Percentiles rank a stretch among this genome's conserved stretches.
These are phyloP conservation scores for Trapa bicornis DNA, from an alignment of 345 rosid species.

Conservation along the genomic window DNA sequence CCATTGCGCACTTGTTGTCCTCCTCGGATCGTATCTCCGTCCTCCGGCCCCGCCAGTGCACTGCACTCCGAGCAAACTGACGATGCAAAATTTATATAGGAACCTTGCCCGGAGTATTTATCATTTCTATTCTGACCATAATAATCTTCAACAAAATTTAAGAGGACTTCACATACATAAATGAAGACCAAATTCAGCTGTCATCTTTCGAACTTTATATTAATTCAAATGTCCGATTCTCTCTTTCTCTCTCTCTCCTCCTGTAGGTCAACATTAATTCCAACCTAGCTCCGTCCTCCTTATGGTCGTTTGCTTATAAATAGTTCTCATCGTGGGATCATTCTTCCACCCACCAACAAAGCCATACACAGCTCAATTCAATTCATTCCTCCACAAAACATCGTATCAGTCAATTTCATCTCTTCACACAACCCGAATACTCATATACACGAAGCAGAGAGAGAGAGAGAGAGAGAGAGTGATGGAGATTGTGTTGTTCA, in stretches of 20 bases:
- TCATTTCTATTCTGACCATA: no score
- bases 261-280: slow-evolving; percentile 15
- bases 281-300: no score
- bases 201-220: neutral
- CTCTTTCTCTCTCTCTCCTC: neutral
- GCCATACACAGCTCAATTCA: neutral
- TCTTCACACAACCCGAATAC: neutral
- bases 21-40: neutral
- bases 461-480: slow-evolving; percentile 3
- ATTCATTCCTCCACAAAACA: neutral
- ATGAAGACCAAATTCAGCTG: neutral
- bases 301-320: slow-evolving; percentile 18
- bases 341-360: slow-evolving; percentile 2
- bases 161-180: no score
- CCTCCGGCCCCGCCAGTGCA: neutral
- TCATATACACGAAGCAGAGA: neutral
- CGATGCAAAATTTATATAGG: neutral
- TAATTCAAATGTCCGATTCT: neutral
- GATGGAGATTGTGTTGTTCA: slow-evolving; percentile 15
- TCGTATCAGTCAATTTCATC: neutral
- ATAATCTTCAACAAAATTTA: no score
- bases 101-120: no score
- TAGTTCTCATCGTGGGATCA: slow-evolving; percentile 10
- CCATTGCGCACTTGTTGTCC: neutral
- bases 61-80: neutral